Base-by-base conservation (phyloP, 805 yeast genomes). In the Zygosaccharomyces gambellarensis region DNA sequence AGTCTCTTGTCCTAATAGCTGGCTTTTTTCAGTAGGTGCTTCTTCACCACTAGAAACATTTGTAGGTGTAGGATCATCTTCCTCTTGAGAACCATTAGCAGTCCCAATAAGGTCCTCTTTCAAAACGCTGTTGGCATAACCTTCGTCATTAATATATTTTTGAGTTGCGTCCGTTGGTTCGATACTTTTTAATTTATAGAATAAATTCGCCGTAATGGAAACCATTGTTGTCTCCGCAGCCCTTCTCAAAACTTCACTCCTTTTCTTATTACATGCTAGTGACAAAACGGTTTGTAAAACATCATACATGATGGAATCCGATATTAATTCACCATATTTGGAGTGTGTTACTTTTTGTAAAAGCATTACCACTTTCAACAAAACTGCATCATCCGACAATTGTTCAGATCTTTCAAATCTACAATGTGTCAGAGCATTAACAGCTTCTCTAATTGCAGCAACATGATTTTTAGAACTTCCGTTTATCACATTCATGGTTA, bases 351-450 rank as follows among this genome's bases (percentile, higher is more conserved):
- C 75, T 21, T 70, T 65, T 56, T 89, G 92, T 58, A 92, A 72
- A 23, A 92, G 71, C 39, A 85, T 74, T 53, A 94, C 78, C 19
- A 94, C 95, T 61, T 87, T 87, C 45, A 92, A 75, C 41, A 94
- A 71, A 3, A 94, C 92, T 0, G 95, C 87, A 64, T 94, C 99
- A 69, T 94, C 98, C 39, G 88, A 85, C 31, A 85, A 78, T 64
- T 89, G 95, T 63, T 90, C 97, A 0, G 94, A 85, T 2, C 96
- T 96, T 71, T 94, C 97, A 64, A 94, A 94, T 41, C 96, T 80
- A 69, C 98, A 94, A 64, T 89, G 96, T 0, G 98, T 87, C 53
- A 94, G 75, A 0, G 97, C 79, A 29, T 69, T 70, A 43, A 74
- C 69, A 6, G 65, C 59, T 46, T 67, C 71, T 49, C 80, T 52